A percentile compares a stretch with the other conserved stretches of the same genome.
These are phyloP conservation scores for Telopea speciosissima DNA, from an alignment of 177 flowering plant genomes.

Conservation along the genomic window DNA sequence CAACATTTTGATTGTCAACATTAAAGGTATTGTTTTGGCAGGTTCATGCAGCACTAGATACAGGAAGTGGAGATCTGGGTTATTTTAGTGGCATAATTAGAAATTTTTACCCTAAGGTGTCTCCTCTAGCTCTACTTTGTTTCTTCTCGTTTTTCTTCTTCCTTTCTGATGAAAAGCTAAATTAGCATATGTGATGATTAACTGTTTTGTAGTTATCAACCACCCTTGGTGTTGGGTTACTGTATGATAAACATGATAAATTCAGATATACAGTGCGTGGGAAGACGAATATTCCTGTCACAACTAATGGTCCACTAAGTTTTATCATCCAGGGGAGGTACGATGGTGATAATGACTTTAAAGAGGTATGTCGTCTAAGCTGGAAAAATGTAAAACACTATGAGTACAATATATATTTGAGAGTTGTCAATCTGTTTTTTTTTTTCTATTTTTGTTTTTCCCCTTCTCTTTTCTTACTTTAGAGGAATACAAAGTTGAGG, in stretches of 20 bases:
- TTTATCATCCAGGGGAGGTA: slow-evolving; percentile 63
- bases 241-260: slow-evolving; percentile 40
- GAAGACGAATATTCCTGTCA: slow-evolving; percentile 58
- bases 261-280: slow-evolving; percentile 48
- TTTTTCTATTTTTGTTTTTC: too few relatives aligned
- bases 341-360: slow-evolving; percentile 47
- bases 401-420: background rate
- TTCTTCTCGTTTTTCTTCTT: background rate
- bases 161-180: background rate
- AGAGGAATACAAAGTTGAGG: background rate
- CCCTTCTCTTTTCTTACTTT: too few relatives aligned
- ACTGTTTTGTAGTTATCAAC: slow-evolving; percentile 39
- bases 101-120: slow-evolving; percentile 55
- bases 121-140: background rate
- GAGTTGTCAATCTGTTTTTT: background rate
- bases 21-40: slow-evolving; percentile 18
- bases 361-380: slow-evolving; percentile 39
- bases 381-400: background rate
- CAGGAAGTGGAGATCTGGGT: slow-evolving; percentile 45
- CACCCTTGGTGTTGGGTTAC: slow-evolving; percentile 61
- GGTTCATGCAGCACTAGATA: slow-evolving; percentile 84
- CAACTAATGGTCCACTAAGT: slow-evolving; percentile 34
- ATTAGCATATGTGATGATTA: background rate
- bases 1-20: too few relatives aligned
- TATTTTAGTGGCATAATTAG: slow-evolving; percentile 39